Evolutionary conservation across 192 early-diverging fungal species (phyloP).

Genomic region (Thamnidium elegans): DNA sequence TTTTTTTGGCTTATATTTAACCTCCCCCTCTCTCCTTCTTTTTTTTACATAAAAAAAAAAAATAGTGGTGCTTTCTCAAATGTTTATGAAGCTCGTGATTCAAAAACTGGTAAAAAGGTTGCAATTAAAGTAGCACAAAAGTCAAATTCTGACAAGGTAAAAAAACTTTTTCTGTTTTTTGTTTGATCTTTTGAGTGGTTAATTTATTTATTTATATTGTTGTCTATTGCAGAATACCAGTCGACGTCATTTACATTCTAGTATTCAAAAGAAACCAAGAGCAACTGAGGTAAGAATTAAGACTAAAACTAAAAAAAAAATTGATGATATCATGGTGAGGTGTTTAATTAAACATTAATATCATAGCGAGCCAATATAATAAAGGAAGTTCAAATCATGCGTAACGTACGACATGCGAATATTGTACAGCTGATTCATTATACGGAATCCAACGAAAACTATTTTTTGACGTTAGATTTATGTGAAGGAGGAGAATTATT

Average conservation of each 20-base stretch:
- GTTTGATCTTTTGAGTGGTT: too few species aligned
- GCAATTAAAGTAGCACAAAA: slow-evolving; percentile 87
- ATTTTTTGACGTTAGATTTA: slow-evolving; percentile 77
- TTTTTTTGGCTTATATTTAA: background rate
- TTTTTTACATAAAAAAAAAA: background rate
- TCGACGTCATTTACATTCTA: slow-evolving; percentile 16
- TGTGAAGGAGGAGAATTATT: slow-evolving; percentile 88
- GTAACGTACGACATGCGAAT: slow-evolving; percentile 69
- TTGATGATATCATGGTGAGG: slow-evolving; percentile 4
- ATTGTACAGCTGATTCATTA: slow-evolving; percentile 76
- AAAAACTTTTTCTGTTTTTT: too few species aligned
- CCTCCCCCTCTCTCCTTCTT: background rate
- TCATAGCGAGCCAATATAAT: slow-evolving; percentile 72
- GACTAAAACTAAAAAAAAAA: background rate
- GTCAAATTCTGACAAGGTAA: slow-evolving; percentile 59
- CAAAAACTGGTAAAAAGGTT: slow-evolving; percentile 60
- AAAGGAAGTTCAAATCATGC: slow-evolving; percentile 85
- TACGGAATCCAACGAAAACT: slow-evolving; percentile 70
- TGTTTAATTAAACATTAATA: background rate
- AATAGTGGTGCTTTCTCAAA: slow-evolving; percentile 82
- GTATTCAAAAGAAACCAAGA: slow-evolving; percentile 18
- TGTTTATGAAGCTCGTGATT: slow-evolving; percentile 73
- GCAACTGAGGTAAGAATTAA: slow-evolving; percentile 19
- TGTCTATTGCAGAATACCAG: background rate
- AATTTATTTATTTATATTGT: background rate